A percentile compares a stretch with the other conserved stretches of the same genome.
phyloP scores from a whole-genome alignment of 192 early-diverging fungal genomes.

The Anaeromyces robustus region DNA sequence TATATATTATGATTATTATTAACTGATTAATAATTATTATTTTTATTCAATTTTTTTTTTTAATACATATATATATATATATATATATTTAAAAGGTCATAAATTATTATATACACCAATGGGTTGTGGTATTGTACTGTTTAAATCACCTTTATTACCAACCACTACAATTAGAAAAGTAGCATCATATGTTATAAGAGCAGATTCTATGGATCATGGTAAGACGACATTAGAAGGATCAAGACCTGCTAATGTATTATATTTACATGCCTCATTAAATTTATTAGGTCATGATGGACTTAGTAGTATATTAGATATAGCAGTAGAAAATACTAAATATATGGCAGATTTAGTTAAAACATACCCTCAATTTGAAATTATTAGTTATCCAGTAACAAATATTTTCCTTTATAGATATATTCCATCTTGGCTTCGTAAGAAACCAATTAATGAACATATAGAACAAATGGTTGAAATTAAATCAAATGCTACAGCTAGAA shows the following conservation, averaged over 20 bases:
- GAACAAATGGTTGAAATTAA: too few relatives aligned
- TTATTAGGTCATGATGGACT: slow-evolving; percentile 22
- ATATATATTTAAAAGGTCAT: slow-evolving; percentile 12
- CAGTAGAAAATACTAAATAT: slow-evolving; percentile 25
- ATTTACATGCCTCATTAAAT: slow-evolving; percentile 29
- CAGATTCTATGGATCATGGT: slow-evolving; percentile 27
- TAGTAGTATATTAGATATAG: slow-evolving; percentile 16
- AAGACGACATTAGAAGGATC: slow-evolving; percentile 36
- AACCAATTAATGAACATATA: slow-evolving; percentile 1
- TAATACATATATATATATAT: too few relatives aligned
- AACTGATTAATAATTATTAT: too few relatives aligned
- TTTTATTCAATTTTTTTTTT: too few relatives aligned
- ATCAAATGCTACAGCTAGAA: neutral
- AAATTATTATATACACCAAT: slow-evolving; percentile 44
- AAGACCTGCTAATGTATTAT: slow-evolving; percentile 27
- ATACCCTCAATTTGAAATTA: slow-evolving; percentile 23
- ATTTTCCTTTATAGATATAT: slow-evolving; percentile 32
- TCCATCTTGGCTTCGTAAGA: slow-evolving; percentile 17
- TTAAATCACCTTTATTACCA: slow-evolving; percentile 4
- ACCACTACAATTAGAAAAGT: slow-evolving; percentile 26
- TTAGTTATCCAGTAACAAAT: slow-evolving; percentile 28
- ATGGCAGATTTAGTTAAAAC: slow-evolving; percentile 15
- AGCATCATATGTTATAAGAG: slow-evolving; percentile 34
- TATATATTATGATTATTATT: too few relatives aligned
- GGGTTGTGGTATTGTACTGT: slow-evolving; percentile 33